Evolutionary conservation across 2,329 filamentous ascomycete genomes (phyloP), one percentile per base, ranked within the genome.

Genomic region (Colletotrichum sojae): DNA sequence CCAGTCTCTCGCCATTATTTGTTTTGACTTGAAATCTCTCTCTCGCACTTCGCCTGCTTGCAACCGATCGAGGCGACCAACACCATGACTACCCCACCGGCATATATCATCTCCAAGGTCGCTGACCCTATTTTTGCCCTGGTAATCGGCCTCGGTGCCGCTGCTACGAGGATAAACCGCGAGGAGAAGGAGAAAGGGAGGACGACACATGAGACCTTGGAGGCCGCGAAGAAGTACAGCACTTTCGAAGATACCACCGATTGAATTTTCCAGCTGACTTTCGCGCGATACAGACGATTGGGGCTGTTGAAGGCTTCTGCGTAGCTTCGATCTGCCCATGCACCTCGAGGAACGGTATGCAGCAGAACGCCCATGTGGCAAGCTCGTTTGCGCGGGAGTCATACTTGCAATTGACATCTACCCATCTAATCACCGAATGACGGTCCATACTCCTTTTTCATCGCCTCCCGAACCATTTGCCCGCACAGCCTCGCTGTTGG

Each of bases 401-500:
- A 48, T 9, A 39, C 45, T 12, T 22, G 27, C 18, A 16, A 58
- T 22, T 10, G 18, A 25, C 22, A 56, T 39, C 27, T 39, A 15
- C 60, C 43, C 25, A 43, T 55, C 31, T 62, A 71, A 59, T 69
- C 75, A 36, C 81, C 81, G 75, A 84, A 85, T 10, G 79, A 82
- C n/a, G 83, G 81, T 0, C 87, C 88, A 73, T 90, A 91, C 76
- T 92, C 90, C 78, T 89, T 90, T 81, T 85, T 90, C 89, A 92
- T 90, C 56, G 90, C 90, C 78, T 91, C 88, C 57, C 87, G 85
- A 45, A 92, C 90, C 76, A 92, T 92, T 74, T 90, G 85, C 2
- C 90, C 90, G 75, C 90, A 92, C 51, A 92, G 80, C 80, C 92
- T 92, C 2, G 90, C 90, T 16, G 89, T 91, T 25, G 90, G 90